Conservation (phyloP, 352 stramenopile genomes). For the Achlya hypogyna region DNA sequence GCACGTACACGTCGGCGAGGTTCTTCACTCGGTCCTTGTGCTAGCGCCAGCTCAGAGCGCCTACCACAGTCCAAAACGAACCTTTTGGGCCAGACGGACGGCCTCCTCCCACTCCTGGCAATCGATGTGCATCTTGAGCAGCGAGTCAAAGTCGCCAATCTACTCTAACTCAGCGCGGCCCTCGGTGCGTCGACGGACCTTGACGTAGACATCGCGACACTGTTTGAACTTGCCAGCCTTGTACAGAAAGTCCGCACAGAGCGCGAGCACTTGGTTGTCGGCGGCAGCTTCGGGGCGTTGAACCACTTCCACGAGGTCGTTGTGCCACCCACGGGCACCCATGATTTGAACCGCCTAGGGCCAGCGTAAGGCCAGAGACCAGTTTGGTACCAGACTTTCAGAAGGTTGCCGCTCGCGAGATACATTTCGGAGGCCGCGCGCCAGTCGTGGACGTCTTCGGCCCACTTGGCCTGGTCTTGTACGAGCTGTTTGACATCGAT, state of each 20-base stretch:
- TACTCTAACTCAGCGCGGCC: constrained; percentile 1
- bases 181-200: constrained; percentile 17
- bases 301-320: constrained; percentile 77
- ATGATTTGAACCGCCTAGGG: constrained; percentile 78
- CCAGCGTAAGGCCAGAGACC: not conserved
- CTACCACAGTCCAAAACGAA: not conserved
- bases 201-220: constrained; percentile 70
- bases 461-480: constrained; percentile 86
- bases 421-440: constrained; percentile 88
- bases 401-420: constrained; percentile 69
- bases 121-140: constrained; percentile 87
- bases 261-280: constrained; percentile 36
- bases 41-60: constrained; percentile 23
- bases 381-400: constrained; percentile 20
- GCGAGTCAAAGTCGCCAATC: constrained; percentile 65
- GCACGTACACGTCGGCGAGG: constrained; percentile 85
- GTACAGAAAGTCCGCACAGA: constrained; percentile 56
- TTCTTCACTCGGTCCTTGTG: constrained; percentile 69
- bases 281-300: constrained; percentile 38
- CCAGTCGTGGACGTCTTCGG: constrained; percentile 89
- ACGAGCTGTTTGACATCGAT: constrained; percentile 85
- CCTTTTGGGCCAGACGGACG: constrained; percentile 75
- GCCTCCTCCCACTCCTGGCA: constrained; percentile 89
- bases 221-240: constrained; percentile 68
- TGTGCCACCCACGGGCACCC: constrained; percentile 74